phyloP scores from a whole-genome alignment of 257 asterid genomes.

The Prunella vulgaris region DNA sequence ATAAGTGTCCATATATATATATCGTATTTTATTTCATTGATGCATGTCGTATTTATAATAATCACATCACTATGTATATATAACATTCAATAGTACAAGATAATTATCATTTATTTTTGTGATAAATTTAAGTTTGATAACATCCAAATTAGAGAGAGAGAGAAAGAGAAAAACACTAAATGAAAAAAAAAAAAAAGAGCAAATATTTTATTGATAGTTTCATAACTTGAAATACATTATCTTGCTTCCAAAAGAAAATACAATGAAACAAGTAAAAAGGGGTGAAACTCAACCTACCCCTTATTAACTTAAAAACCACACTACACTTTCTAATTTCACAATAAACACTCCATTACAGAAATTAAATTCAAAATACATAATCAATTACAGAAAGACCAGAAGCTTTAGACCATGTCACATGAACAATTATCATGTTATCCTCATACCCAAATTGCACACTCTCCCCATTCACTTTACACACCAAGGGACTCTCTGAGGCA shows the following conservation, averaged over 20 bases:
- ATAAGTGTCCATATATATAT: too few species aligned
- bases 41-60: too few species aligned
- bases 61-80: too few species aligned
- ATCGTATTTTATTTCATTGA: too few species aligned
- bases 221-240: background rate
- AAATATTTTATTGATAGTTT: background rate
- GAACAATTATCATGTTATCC: conserved; percentile 37
- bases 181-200: background rate
- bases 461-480: conserved; percentile 42
- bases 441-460: conserved; percentile 37
- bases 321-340: conserved; percentile 25
- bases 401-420: conserved; percentile 54
- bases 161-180: background rate
- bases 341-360: conserved; percentile 44
- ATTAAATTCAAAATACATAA: conserved; percentile 41
- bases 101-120: too few species aligned
- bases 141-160: too few species aligned
- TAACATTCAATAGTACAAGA: too few species aligned
- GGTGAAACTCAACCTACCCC: background rate
- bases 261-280: background rate
- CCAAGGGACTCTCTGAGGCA: conserved; percentile 49
- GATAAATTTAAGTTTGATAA: too few species aligned
- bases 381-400: conserved; percentile 40
- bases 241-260: background rate
- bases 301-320: conserved; percentile 13